These are phyloP conservation scores for Zasmidium angulare DNA, from an alignment of 2,329 filamentous ascomycete genomes.

Conservation along the genomic window DNA sequence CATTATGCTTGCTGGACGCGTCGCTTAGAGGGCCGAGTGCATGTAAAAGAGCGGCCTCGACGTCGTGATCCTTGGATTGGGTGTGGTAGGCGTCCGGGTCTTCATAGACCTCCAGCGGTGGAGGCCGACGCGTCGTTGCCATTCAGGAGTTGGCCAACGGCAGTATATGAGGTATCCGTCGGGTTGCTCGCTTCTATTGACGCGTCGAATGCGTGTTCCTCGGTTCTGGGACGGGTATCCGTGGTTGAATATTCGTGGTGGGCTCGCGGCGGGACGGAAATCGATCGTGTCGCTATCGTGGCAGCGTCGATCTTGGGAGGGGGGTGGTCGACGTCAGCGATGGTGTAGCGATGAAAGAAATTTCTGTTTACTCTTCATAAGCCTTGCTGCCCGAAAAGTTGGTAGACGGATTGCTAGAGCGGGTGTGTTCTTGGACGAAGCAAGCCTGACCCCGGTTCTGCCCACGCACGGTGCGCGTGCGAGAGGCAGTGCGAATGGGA, in stretches of 20 bases:
- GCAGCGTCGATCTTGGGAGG: slow-evolving; percentile 2
- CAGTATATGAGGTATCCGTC: slow-evolving; percentile 1
- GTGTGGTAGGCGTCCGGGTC: slow-evolving; percentile 45
- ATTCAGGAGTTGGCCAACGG: slow-evolving; percentile 13
- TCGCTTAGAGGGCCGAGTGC: slow-evolving; percentile 44
- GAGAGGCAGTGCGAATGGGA: background rate
- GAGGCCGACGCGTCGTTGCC: slow-evolving; percentile 55
- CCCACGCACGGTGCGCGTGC: background rate
- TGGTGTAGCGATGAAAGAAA: slow-evolving; percentile 2
- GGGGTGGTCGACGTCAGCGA: background rate
- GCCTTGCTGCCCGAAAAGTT: slow-evolving; percentile 4
- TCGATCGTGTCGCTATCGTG: background rate
- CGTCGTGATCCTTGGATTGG: slow-evolving; percentile 43
- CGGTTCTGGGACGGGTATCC: background rate
- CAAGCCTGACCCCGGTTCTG: slow-evolving; percentile 1
- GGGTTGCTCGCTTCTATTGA: slow-evolving; percentile 1
- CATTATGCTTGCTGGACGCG: slow-evolving; percentile 58
- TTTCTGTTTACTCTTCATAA: slow-evolving; percentile 9
- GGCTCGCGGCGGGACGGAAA: background rate
- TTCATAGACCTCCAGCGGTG: slow-evolving; percentile 59
- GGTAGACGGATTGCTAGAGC: background rate
- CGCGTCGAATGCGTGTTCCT: slow-evolving; percentile 7
- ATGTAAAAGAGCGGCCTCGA: slow-evolving; percentile 55
- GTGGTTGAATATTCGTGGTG: background rate
- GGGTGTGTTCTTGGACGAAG: slow-evolving; percentile 8